Percentiles rank a stretch among this genome's conserved stretches.
Evolutionary conservation across 345 rosid species (phyloP).

Genomic region (Citrus unshiu): DNA sequence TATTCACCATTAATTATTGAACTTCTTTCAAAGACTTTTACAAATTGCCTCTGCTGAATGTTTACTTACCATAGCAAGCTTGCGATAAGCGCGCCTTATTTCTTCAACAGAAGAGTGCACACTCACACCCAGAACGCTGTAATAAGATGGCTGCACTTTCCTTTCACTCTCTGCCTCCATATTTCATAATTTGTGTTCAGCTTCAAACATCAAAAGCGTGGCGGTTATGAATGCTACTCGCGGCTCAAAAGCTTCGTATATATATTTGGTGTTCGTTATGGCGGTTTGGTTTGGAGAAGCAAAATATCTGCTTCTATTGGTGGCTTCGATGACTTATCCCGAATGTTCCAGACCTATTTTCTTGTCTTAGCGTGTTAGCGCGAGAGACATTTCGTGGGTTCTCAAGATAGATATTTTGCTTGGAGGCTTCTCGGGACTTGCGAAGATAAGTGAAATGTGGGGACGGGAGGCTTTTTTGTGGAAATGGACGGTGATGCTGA

Average conservation of each 20-base stretch:
- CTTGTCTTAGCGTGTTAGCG: too few relatives aligned
- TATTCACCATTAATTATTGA: too few relatives aligned
- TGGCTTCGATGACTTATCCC: neutral
- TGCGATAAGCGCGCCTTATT: slow-evolving; percentile 50
- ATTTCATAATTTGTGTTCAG: neutral
- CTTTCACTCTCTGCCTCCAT: slow-evolving; percentile 3
- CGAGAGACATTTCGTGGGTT: neutral
- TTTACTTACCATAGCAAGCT: slow-evolving; percentile 53
- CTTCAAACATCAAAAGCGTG: neutral
- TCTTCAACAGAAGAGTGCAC: slow-evolving; percentile 38
- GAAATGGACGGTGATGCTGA: neutral
- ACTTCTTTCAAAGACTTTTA: too few relatives aligned
- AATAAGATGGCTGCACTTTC: slow-evolving; percentile 23
- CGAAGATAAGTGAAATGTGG: neutral
- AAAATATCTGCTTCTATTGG: neutral
- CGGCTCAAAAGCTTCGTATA: neutral
- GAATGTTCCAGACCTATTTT: neutral
- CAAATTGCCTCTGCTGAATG: too few relatives aligned
- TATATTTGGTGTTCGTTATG: neutral
- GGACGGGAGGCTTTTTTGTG: neutral
- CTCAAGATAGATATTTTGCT: neutral
- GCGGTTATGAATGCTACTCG: neutral
- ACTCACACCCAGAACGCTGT: slow-evolving; percentile 44
- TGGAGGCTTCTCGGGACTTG: neutral
- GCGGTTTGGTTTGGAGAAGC: neutral